These are phyloP conservation scores for Lentinula novae-zelandiae DNA, from an alignment of 1,284 basidiomycete genomes.

Conservation along the genomic window DNA sequence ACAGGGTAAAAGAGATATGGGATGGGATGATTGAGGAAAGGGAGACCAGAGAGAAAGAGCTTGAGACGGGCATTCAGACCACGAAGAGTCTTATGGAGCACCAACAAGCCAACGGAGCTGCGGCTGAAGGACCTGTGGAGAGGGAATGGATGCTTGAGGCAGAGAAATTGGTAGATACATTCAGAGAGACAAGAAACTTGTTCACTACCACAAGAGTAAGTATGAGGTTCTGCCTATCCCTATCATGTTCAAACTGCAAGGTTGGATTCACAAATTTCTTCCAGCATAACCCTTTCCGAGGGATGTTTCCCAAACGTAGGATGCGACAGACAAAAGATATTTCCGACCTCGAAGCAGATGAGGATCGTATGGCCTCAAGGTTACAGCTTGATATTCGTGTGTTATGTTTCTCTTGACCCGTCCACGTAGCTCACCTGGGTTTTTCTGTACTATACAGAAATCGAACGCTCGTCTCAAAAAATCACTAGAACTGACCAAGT, in stretches of 20 bases:
- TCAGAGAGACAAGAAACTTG: constrained; percentile 80
- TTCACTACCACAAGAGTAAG: constrained; percentile 76
- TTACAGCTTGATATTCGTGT: constrained; percentile 72
- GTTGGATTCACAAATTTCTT: background rate
- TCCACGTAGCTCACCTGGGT: no score
- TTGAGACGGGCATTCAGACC: constrained; percentile 14
- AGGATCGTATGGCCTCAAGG: constrained; percentile 71
- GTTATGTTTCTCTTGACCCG: background rate
- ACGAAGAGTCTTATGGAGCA: constrained; percentile 14
- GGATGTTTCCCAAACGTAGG: constrained; percentile 58
- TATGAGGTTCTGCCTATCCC: background rate
- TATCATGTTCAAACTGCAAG: no score
- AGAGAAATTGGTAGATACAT: constrained; percentile 83
- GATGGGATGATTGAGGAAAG: constrained; percentile 29
- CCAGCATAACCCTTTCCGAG: constrained; percentile 51
- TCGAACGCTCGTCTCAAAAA: constrained; percentile 34
- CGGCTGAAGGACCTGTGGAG: constrained; percentile 27
- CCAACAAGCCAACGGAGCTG: constrained; percentile 28
- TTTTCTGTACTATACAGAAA: constrained; percentile 31
- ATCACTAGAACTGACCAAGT: constrained; percentile 33
- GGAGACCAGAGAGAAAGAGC: constrained; percentile 25
- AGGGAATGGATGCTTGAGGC: constrained; percentile 81
- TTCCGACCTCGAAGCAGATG: constrained; percentile 44
- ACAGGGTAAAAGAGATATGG: constrained; percentile 45
- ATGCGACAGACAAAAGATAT: constrained; percentile 41